Evolutionary conservation across 2,329 filamentous ascomycete genomes (phyloP).

Genomic region (Beauveria sp.): DNA sequence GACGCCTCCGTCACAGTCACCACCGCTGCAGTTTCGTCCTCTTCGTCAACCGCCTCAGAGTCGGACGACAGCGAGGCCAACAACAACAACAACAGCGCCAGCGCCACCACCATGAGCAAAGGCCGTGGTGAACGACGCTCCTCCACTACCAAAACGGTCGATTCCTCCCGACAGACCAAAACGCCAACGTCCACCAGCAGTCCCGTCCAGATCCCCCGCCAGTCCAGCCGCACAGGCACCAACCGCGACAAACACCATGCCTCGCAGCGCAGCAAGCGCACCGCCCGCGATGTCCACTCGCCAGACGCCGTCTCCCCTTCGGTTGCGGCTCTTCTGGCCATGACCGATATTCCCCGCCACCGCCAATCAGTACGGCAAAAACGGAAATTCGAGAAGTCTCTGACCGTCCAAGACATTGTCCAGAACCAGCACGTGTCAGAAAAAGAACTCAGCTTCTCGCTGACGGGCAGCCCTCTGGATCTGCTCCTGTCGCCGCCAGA

Average conservation of each 20-base stretch:
- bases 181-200: background rate
- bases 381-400: slow-evolving; percentile 15
- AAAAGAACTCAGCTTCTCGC: slow-evolving; percentile 49
- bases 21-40: background rate
- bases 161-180: background rate
- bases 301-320: slow-evolving; percentile 50
- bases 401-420: slow-evolving; percentile 51
- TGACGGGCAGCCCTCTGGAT: slow-evolving; percentile 49
- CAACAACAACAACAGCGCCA: background rate
- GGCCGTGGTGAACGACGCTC: slow-evolving; percentile 2
- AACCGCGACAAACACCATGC: slow-evolving; percentile 6
- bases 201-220: slow-evolving; percentile 10
- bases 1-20: slow-evolving; percentile 1
- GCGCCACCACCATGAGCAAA: slow-evolving; percentile 10
- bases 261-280: slow-evolving; percentile 4
- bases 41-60: background rate
- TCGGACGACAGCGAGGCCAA: background rate
- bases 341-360: slow-evolving; percentile 51
- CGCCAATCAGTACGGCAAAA: slow-evolving; percentile 30
- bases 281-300: slow-evolving; percentile 20
- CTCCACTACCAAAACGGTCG: background rate
- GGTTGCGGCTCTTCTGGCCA: slow-evolving; percentile 52
- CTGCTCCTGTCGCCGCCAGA: slow-evolving; percentile 53
- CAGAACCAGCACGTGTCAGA: slow-evolving; percentile 46
- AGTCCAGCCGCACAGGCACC: slow-evolving; percentile 2